phyloP scores from a whole-genome alignment of 2,329 filamentous ascomycete genomes.

The Ophidiomyces ophidiicola region DNA sequence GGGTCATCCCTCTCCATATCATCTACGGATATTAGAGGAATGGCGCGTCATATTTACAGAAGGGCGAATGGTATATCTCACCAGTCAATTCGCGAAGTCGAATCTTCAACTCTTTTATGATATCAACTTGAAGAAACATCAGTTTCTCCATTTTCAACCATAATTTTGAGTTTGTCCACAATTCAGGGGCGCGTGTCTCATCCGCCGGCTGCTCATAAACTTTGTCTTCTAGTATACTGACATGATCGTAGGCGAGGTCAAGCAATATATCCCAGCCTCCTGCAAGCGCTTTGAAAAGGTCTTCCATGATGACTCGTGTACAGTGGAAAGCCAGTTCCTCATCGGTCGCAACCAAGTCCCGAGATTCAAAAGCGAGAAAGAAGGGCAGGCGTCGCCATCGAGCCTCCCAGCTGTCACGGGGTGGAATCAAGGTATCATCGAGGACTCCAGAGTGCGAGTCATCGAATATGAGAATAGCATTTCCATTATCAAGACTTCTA shows the following conservation, averaged over 20 bases:
- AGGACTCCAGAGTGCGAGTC: slow-evolving; percentile 37
- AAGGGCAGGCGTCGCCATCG: slow-evolving; percentile 43
- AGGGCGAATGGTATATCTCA: slow-evolving; percentile 10
- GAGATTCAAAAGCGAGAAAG: slow-evolving; percentile 34
- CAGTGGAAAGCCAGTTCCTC: slow-evolving; percentile 36
- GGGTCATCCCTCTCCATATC: slow-evolving; percentile 22
- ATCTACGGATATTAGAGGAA: slow-evolving; percentile 14
- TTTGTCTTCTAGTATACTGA: slow-evolving; percentile 40
- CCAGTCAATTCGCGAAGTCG: slow-evolving; percentile 33
- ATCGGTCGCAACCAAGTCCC: slow-evolving; percentile 30
- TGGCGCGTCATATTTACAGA: slow-evolving; percentile 6
- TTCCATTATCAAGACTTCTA: slow-evolving; percentile 38
- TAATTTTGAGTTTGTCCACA: slow-evolving; percentile 40
- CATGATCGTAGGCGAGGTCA: slow-evolving; percentile 37
- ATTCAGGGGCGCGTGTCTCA: slow-evolving; percentile 40
- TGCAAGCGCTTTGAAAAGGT: slow-evolving; percentile 39
- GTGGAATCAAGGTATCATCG: slow-evolving; percentile 40
- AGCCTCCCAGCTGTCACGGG: slow-evolving; percentile 40
- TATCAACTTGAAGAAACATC: slow-evolving; percentile 39
- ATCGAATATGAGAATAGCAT: slow-evolving; percentile 43
- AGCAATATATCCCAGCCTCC: slow-evolving; percentile 38
- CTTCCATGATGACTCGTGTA: slow-evolving; percentile 39
- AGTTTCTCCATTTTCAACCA: slow-evolving; percentile 44
- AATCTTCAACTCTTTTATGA: slow-evolving; percentile 36
- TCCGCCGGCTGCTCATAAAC: slow-evolving; percentile 45